Evolutionary conservation across 1,284 basidiomycete genomes (phyloP).

Genomic region (Heimioporus retisporus): DNA sequence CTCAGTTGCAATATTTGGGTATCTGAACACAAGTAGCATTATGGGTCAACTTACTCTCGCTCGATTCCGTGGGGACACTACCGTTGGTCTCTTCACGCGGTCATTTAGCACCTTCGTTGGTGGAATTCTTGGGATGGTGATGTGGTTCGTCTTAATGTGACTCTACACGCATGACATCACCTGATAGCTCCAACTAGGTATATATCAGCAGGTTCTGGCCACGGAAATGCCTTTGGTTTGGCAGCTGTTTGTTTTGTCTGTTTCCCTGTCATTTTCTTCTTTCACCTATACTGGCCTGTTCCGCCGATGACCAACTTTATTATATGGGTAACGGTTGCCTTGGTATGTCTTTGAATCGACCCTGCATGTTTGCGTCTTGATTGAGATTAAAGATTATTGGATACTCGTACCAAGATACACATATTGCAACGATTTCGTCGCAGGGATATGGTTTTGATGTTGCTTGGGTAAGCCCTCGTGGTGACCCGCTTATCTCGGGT

Average conservation of each 20-base stretch:
- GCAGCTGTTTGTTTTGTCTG: conserved; percentile 76
- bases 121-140: conserved; percentile 71
- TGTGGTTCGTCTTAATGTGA: conserved; percentile 63
- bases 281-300: conserved; percentile 80
- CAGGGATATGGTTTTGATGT: conserved; percentile 69
- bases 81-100: conserved; percentile 73
- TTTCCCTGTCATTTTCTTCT: conserved; percentile 75
- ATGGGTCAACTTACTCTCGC: conserved; percentile 79
- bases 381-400: conserved; percentile 65
- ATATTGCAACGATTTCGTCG: conserved; percentile 50
- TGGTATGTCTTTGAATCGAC: conserved; percentile 54
- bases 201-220: conserved; percentile 72
- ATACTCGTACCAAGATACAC: conserved; percentile 76
- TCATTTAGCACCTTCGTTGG: conserved; percentile 79
- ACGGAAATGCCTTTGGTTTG: conserved; percentile 81
- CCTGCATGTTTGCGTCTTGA: background rate
- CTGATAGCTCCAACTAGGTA: conserved; percentile 60
- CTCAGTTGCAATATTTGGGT: background rate
- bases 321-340: conserved; percentile 74
- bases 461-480: conserved; percentile 64
- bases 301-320: conserved; percentile 79
- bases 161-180: background rate
- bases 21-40: conserved; percentile 53
- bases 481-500: background rate
- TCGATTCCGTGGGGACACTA: conserved; percentile 82